Base-by-base conservation (phyloP, 805 yeast species). In the Wickerhamomyces alni region DNA sequence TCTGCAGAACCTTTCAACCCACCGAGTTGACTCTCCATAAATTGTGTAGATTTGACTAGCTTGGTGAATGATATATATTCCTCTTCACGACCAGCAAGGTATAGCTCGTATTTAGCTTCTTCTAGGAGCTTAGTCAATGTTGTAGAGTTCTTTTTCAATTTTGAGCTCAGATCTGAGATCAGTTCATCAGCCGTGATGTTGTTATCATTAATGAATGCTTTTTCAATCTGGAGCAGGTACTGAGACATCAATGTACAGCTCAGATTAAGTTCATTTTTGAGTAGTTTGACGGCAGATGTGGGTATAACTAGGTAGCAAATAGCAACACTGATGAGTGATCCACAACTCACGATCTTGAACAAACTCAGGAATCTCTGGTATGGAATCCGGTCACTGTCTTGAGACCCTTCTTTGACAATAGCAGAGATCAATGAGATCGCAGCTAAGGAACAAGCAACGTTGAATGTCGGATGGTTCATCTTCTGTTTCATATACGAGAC, bases 391-490 rank as follows among this genome's bases (percentile, higher is more conserved):
- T 80, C 77, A 1, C 75, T 68, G 51, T 79, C 80, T 36, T 72
- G 63, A 33, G 80, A 75, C 12, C 87, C 89, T 51, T 86, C 94
- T 53, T 82, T 80, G 13, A 84, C 75, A 41, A 86, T 70, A 42
- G 85, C 79, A 0, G 87, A 73, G 3, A 85, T 78, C 18, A 85
- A 62, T 4, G 83, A 72, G 37, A 85, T 83, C 8, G 85, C 77
- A 2, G 89, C 85, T 35, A 85, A 62, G 0, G 88, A 78, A 51
- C 93, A 82, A 0, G 95, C 91, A 11, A 91, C 84, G 50, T 82
- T 83, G 60, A 85, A 86, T 0, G 84, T 81, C 16, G 74, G 80
- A 51, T 74, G 76, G 49, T 74, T 71, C 38, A 85, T 75, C 43
- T 72, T 68, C 51, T 80, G 87, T 47, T 87, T 86, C 66, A 76